Evolutionary conservation across 1,284 basidiomycete species (phyloP), one percentile per base, ranked within the genome.

Genomic region (Porogramme epimiltina): DNA sequence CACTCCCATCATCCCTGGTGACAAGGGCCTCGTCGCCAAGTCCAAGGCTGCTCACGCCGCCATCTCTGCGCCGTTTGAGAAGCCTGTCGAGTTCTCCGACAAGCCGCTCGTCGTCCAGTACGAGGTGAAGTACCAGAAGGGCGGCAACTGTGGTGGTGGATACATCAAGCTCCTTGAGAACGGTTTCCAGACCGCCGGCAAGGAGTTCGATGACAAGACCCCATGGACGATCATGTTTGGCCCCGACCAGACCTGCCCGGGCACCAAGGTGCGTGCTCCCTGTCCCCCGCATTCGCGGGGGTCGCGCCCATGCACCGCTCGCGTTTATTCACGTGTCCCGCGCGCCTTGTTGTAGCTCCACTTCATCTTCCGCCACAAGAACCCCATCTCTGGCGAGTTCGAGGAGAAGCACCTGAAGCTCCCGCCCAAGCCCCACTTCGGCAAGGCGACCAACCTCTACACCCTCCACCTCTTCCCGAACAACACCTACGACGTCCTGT

Each of bases 101-200:
- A 84, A 97, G 76, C 92, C 96, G 38, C 80, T 99, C 45, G 95
- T 99, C 59, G 89, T 99, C 18, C 95, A 98, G 72, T 99, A 99
- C 71, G 97, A 99, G 73, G 95, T 96, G 76, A 98, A 99, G 79
- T 93, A 98, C 72, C 96, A 99, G 79, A 96, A 98, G 75, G 96
- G 96, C 52, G 93, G 98, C 54, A 95, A 96, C 75, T 99, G 97
- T 66, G 97, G 97, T 74, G 97, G 97, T 76, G 97, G 97, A 37
- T 99, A 99, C 77, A 76, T 99, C 76, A 99, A 99, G 78, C 87
- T 99, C 52, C 85, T 99, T 47, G 88, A 91, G 67, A 86, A 93
- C 66, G 94, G 93, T 57, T 92, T 95, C 80, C 89, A 94, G 73
- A 89, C 88, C 52, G 88, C 84, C 58, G 92, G 92, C 54, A 91